Evolutionary conservation across 495 filamentous ascomycete genomes (phyloP).

Genomic region (Parachaetomium inaequale): DNA sequence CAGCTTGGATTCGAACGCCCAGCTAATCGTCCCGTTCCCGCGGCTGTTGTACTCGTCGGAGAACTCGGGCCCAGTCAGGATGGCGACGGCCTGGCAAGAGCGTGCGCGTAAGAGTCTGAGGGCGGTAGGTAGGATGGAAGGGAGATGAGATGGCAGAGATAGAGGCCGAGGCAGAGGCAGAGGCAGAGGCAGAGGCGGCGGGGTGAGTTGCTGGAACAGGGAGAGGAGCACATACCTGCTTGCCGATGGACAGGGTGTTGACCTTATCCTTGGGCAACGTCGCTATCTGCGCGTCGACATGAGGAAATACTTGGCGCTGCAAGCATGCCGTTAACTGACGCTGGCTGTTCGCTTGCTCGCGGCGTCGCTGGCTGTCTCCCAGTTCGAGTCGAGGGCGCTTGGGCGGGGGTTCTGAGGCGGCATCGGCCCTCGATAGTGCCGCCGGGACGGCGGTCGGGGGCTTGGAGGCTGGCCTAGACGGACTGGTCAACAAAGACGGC

Average conservation of each 20-base stretch:
- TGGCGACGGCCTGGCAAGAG: conserved; percentile 12
- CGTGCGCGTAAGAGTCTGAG: conserved; percentile 8
- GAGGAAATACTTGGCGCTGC: conserved; percentile 36
- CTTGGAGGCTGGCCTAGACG: background rate
- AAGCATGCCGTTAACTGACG: conserved; percentile 23
- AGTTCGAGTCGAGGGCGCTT: background rate
- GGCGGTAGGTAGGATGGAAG: background rate
- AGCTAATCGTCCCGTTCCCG: conserved; percentile 19
- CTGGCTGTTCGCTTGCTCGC: too few species aligned
- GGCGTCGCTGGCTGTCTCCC: background rate
- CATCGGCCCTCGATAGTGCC: background rate
- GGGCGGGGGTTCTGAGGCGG: background rate
- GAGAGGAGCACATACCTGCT: conserved; percentile 10
- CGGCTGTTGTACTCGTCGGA: conserved; percentile 11
- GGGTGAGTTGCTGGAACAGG: background rate
- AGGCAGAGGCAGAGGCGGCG: background rate
- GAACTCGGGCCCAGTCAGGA: conserved; percentile 19
- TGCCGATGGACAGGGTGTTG: conserved; percentile 13
- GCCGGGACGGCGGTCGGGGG: background rate
- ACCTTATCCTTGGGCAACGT: conserved; percentile 6
- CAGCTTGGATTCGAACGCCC: conserved; percentile 18
- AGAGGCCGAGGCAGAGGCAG: background rate
- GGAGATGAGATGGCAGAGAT: background rate
- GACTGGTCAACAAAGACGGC: background rate
- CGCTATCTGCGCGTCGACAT: conserved; percentile 26